A percentile compares a stretch with the other conserved stretches of the same genome.
These are phyloP conservation scores for Periconia sp. DNA, from an alignment of 2,329 filamentous ascomycete species.

Conservation along the genomic window DNA sequence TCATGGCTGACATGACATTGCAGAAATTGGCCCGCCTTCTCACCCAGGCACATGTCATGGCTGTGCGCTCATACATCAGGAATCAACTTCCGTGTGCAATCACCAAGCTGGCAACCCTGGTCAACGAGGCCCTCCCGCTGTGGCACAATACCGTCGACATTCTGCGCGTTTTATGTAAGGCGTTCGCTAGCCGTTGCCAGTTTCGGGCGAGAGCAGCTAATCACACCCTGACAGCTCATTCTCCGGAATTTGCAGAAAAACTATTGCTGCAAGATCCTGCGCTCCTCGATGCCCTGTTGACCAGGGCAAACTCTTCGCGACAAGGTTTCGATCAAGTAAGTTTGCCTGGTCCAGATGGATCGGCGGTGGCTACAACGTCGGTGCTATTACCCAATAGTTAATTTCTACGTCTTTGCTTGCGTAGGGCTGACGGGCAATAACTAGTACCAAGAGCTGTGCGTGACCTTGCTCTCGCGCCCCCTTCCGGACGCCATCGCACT, in stretches of 20 bases:
- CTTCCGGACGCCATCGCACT: conserved; percentile 37
- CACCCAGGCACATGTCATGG: conserved; percentile 34
- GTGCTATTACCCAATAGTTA: too few relatives aligned
- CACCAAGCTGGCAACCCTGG: conserved; percentile 45
- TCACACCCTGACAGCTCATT: conserved; percentile 30
- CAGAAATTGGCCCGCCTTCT: conserved; percentile 47
- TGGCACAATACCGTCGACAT: conserved; percentile 59
- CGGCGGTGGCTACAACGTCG: too few relatives aligned
- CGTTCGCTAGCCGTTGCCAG: too few relatives aligned
- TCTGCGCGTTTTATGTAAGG: conserved; percentile 56
- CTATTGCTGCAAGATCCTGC: conserved; percentile 37
- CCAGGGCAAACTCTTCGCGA: conserved; percentile 38
- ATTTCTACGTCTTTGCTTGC: too few relatives aligned
- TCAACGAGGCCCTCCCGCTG: conserved; percentile 58
- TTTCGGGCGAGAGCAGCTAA: too few relatives aligned
- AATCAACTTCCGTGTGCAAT: conserved; percentile 58
- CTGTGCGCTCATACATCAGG: conserved; percentile 53
- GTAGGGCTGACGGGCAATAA: neutral
- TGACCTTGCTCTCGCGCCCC: conserved; percentile 38
- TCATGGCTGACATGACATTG: conserved; percentile 30
- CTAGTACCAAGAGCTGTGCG: conserved; percentile 38
- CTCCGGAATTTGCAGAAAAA: conserved; percentile 36
- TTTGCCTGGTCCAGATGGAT: too few relatives aligned
- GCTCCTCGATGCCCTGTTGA: conserved; percentile 40
- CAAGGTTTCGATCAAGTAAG: conserved; percentile 39